Base-by-base conservation (phyloP, 768 basidiomycete genomes). In the Tricholoma sp. region DNA sequence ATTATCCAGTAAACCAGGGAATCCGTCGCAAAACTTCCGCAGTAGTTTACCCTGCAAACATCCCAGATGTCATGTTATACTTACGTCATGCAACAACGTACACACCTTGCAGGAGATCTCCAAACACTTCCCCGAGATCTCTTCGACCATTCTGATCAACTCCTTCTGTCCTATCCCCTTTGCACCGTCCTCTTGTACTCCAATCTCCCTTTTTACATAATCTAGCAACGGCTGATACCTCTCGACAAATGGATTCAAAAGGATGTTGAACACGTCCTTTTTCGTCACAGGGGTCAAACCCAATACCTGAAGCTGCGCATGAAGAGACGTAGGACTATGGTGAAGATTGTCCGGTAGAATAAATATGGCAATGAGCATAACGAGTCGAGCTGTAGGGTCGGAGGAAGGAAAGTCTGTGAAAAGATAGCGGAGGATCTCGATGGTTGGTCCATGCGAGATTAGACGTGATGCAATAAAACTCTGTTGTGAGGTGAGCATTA, bases 291-390 rank as follows among this genome's bases (percentile, higher is more conserved):
- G 86, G 0, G 72, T 70, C 20, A 91, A 67, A 28, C 76, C 76
- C 31, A 88, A 69, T 12, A 72, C 65, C 52, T 87, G 82, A 50
- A 90, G 71, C 60, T 81, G 83, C 41, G 72, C 67, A 51, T 75
- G 75, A 54, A 82, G 70, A 1, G 72, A 66, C 29, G 62, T 58
- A 11, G 69, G 59, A 17, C 66, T 67, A 53, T 69, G 69, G 39
- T 68, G 68, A 18, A 65, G 59, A 52, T 68, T 65, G 53, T 75
- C 74, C 44, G 72, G 68, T 15, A 71, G 60, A 33, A 84, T 73
- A 68, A 86, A 89, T 17, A 86, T 74, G 13, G 82, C 80, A 55
- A 90, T 75, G n/a, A 92, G 76, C 70, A 94, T 83, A 53, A 88
- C 87, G 18, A 85, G 76, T 41, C 88, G 85, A 59, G 84, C 85